Percentiles rank a stretch among this genome's conserved stretches.
Evolutionary conservation across 805 yeast species (phyloP).

Genomic region (Candida awuae): DNA sequence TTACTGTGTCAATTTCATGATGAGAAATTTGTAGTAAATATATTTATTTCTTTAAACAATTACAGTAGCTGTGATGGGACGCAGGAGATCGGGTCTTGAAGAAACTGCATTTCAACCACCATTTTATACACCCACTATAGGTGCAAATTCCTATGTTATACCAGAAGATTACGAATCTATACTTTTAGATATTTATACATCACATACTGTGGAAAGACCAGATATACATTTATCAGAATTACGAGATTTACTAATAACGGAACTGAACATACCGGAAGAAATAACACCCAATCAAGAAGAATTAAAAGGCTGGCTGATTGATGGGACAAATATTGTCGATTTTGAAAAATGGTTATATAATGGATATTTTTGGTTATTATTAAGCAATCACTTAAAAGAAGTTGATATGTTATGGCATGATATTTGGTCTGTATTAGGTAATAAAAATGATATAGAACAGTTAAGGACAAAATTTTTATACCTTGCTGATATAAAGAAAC

Average conservation of each 20-base stretch:
- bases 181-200: conserved; percentile 36
- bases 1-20: no score
- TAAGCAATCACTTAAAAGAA: conserved; percentile 25
- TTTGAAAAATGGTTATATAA: conserved; percentile 36
- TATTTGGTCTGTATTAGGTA: conserved; percentile 13
- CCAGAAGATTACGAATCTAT: conserved; percentile 39
- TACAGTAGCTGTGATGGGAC: no score
- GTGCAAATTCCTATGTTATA: conserved; percentile 18
- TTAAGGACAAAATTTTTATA: conserved; percentile 21
- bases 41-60: no score
- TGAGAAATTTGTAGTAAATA: no score
- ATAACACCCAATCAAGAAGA: conserved; percentile 1
- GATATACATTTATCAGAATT: conserved; percentile 33
- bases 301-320: conserved; percentile 8
- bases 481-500: conserved; percentile 31
- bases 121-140: conserved; percentile 6
- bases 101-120: conserved; percentile 12
- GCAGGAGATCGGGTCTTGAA: conserved; percentile 4
- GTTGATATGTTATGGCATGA: conserved; percentile 37
- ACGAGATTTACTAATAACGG: background rate
- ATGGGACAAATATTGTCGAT: conserved; percentile 35
- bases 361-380: conserved; percentile 35
- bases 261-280: conserved; percentile 8
- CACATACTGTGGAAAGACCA: conserved; percentile 25
- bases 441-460: no score